Conservation (phyloP, 495 filamentous ascomycete species). For the Penicillium canescens region DNA sequence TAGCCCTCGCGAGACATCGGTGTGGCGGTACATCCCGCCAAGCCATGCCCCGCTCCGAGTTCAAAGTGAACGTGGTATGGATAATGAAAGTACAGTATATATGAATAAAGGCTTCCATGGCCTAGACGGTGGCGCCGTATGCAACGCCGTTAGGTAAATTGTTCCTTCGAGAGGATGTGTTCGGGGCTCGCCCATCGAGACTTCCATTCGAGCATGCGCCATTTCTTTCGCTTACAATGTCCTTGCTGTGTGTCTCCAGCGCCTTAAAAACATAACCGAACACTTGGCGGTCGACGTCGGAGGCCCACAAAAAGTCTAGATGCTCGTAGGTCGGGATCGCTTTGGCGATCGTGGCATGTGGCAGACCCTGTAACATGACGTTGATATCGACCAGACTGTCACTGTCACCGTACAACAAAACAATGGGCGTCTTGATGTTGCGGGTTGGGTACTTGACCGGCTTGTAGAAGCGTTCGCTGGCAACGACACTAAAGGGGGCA, state of each 20-base stretch:
- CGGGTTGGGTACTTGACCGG: conserved; percentile 94
- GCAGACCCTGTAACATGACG: conserved; percentile 86
- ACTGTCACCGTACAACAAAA: conserved; percentile 87
- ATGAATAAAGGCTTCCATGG: neutral
- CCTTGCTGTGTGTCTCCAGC: conserved; percentile 59
- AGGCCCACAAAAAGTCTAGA: conserved; percentile 95
- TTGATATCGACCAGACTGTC: conserved; percentile 95
- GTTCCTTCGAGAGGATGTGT: conserved; percentile 1
- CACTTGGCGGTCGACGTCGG: conserved; percentile 78
- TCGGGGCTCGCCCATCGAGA: neutral
- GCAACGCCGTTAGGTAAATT: neutral
- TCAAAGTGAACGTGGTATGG: neutral
- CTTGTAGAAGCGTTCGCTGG: conserved; percentile 71
- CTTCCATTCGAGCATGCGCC: no score
- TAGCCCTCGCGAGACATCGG: neutral
- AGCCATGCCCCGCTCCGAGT: conserved; percentile 2
- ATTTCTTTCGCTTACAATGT: neutral
- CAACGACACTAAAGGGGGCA: conserved; percentile 56
- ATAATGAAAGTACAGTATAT: neutral
- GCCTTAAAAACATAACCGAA: conserved; percentile 90
- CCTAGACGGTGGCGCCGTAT: neutral
- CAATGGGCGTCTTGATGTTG: conserved; percentile 95
- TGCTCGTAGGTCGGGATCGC: conserved; percentile 92
- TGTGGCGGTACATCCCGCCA: conserved; percentile 1
- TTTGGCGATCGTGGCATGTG: conserved; percentile 76